Evolutionary conservation across 1,284 basidiomycete species (phyloP).

Genomic region (Cutaneotrichosporon curvatum): DNA sequence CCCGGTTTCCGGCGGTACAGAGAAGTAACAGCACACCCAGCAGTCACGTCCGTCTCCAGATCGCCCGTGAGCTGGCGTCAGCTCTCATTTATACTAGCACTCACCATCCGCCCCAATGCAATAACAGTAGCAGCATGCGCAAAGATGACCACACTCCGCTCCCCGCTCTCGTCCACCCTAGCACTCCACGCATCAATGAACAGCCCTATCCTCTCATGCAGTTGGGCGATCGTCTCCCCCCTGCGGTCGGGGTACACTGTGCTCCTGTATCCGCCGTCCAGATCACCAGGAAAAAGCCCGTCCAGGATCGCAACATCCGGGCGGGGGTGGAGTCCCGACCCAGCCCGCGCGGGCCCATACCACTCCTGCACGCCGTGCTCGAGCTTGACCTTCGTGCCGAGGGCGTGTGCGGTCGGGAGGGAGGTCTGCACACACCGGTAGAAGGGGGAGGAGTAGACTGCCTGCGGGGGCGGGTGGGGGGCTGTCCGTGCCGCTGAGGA

Average conservation of each 20-base stretch:
- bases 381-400: not conserved
- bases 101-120: conserved; percentile 43
- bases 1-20: conserved; percentile 33
- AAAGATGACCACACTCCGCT: conserved; percentile 46
- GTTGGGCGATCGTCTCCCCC: conserved; percentile 46
- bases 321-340: conserved; percentile 42
- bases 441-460: conserved; percentile 43
- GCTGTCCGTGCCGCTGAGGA: conserved; percentile 19
- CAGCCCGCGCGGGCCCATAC: conserved; percentile 6
- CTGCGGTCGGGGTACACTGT: conserved; percentile 45
- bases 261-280: conserved; percentile 39
- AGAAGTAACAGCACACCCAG: conserved; percentile 42
- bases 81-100: conserved; percentile 16
- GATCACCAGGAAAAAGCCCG: conserved; percentile 25
- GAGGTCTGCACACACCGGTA: conserved; percentile 52
- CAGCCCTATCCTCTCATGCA: conserved; percentile 41
- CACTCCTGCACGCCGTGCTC: conserved; percentile 16
- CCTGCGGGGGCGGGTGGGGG: conserved; percentile 34
- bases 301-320: conserved; percentile 23
- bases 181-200: conserved; percentile 37
- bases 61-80: conserved; percentile 13
- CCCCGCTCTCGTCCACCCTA: conserved; percentile 37
- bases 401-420: conserved; percentile 38
- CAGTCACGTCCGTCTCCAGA: conserved; percentile 27
- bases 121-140: conserved; percentile 50